These are phyloP conservation scores for Blastosporella zonata DNA, from an alignment of 1,284 basidiomycete genomes.

Conservation along the genomic window DNA sequence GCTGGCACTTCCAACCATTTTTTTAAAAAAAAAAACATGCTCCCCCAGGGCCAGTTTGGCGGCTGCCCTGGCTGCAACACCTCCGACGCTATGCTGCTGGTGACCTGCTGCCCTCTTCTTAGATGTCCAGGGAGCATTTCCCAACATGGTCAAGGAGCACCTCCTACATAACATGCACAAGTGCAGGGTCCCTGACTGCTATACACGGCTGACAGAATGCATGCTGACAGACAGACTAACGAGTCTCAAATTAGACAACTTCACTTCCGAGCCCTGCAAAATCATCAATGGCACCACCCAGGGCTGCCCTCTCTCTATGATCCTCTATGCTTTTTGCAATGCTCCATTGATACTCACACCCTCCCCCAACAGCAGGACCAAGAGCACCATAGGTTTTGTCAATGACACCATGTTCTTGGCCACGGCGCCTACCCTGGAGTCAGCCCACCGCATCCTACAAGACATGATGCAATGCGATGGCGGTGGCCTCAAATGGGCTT, in stretches of 20 bases:
- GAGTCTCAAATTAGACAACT: conserved; percentile 3
- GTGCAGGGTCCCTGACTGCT: neutral
- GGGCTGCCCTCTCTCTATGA: conserved; percentile 2
- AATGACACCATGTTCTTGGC: neutral
- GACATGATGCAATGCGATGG: neutral
- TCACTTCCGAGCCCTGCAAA: neutral
- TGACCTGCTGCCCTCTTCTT: conserved; percentile 33
- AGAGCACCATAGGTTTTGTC: neutral
- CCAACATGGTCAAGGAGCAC: conserved; percentile 24
- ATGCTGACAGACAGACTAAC: neutral
- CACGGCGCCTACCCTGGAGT: neutral
- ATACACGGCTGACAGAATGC: neutral
- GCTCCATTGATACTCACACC: neutral
- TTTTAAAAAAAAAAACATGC: too few relatives aligned
- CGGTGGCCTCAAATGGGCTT: neutral
- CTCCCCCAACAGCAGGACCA: neutral
- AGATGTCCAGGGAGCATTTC: conserved; percentile 40
- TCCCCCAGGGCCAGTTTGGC: neutral
- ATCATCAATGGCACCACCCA: conserved; percentile 4
- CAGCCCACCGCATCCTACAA: neutral
- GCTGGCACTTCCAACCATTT: too few relatives aligned
- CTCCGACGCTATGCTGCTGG: conserved; percentile 29
- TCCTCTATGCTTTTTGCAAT: conserved; percentile 1
- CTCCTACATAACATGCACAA: conserved; percentile 10
- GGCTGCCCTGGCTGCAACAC: neutral